Evolutionary conservation across 805 yeast genomes (phyloP), one percentile per base, ranked within the genome.

Genomic region (Candida sonorensis): DNA sequence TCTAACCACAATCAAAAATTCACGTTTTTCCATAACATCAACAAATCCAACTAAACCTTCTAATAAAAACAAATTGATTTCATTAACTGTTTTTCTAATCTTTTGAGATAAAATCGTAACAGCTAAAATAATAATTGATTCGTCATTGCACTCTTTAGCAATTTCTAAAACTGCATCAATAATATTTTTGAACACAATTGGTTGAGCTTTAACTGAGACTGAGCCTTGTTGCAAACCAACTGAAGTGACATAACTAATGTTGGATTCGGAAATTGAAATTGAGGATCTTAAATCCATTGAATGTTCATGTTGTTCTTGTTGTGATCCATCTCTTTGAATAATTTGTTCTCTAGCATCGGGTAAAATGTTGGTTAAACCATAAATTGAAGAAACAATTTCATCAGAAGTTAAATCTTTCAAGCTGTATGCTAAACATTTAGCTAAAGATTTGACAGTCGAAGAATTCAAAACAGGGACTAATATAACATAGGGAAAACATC

Each of bases 91-190:
- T 26, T 60, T 64, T 26, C 43, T 44, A 5, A 78, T 63, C 49
- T 87, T 88, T 52, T 88, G 97, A 10, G 84, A 75, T 35, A 92
- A 65, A 23, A 92, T 77, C 0, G 95, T 80, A 10, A 84, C 77
- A 0, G 94, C 78, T 42, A 92, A 66, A 3, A 82, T 77, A 12
- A 82, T 74, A 19, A 90, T 81, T 12, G 83, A 71, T 35, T 75
- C 77, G 42, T 82, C 92, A 27, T 73, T 68, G 46, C 83, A 81
- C 20, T 67, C 64, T 17, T 72, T 68, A 0, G 88, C 75, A 24
- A 88, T 71, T 29, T 76, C 76, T 27, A 77, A 68, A 7, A 80
- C 70, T 0, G 94, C 78, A 7, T 72, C 67, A 13, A 86, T 71
- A 17, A 87, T 76, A 50, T 86, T 84, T 36, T 71, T 66, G 51